A percentile compares a stretch with the other conserved stretches of the same genome.
phyloP scores from a whole-genome alignment of 192 early-diverging fungal species.

The Rhizophagus sp. region DNA sequence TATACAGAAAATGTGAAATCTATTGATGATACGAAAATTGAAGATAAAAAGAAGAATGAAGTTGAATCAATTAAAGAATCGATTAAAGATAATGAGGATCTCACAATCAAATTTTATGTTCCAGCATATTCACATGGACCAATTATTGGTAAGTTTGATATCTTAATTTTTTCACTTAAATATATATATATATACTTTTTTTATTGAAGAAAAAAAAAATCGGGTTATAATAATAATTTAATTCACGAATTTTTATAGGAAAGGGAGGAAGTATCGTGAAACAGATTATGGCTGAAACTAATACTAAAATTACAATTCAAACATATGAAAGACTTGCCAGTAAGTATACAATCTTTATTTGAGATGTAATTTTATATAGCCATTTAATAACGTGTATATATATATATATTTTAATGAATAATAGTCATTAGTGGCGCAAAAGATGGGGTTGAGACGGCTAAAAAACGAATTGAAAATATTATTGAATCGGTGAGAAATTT shows the following conservation, averaged over 20 bases:
- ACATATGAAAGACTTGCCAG: neutral
- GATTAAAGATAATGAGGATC: no score
- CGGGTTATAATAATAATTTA: no score
- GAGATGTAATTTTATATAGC: no score
- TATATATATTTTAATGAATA: neutral
- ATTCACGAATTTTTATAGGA: neutral
- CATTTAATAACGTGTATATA: no score
- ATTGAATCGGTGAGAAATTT: no score
- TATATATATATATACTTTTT: no score
- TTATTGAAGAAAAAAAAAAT: no score
- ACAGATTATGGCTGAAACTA: neutral
- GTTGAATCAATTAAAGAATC: no score
- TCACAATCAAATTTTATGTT: neutral
- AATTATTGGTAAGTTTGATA: neutral
- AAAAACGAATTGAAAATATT: neutral
- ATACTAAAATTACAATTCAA: neutral
- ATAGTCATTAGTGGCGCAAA: conserved; percentile 2
- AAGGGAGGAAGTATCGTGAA: neutral
- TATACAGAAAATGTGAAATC: no score
- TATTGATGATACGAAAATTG: no score
- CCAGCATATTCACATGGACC: neutral
- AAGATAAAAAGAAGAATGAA: no score
- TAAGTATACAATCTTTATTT: neutral
- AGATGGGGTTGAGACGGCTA: neutral
- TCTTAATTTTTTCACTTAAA: no score